Base-by-base conservation (phyloP, 2,329 filamentous ascomycete species). In the Elsinoe arachidis region DNA sequence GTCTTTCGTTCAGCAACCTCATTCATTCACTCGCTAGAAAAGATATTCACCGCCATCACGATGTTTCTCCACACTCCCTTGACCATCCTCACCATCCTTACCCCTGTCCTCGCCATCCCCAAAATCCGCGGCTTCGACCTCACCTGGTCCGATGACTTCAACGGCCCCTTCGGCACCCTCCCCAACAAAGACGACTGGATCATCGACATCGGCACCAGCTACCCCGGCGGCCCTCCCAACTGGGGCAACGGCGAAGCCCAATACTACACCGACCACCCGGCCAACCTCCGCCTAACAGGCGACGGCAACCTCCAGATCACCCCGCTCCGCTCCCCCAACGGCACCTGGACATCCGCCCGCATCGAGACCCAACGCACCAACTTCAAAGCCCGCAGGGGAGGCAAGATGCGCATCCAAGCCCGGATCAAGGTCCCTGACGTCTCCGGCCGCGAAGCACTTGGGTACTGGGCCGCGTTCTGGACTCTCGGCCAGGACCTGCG, bases 191-290 rank as follows among this genome's bases (percentile, higher is more conserved):
- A 67, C 12, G 77, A 74, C 63, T 80, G 77, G 76, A 67, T 69
- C 33, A 61, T 73, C 55, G 70, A 75, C 60, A 64, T 67, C n/a
- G 77, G 78, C 51, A 78, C 74, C 0, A 61, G 63, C 9, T 80
- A 80, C 60, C 69, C 74, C 1, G 73, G 73, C 15, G 76, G 77
- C 0, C 66, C 76, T 0, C 55, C 65, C 5, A 68, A 74, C 60
- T 80, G 77, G 77, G 77, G 78, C 53, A 80, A 77, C 3, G 70
- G 72, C 58, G 77, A 80, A 63, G 67, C 74, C 15, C 68, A 80
- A 64, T 71, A 67, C 1, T 79, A 79, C 66, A 78, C 76, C 17
- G 62, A 64, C 46, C 66, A 67, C 34, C 35, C 62, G 9, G 58
- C 63, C 41, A 80, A 80, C 65, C 61, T 78, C 41, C 67, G 63